phyloP scores from a whole-genome alignment of 1,284 basidiomycete species.

The Leccinum pseudoinsigne region DNA sequence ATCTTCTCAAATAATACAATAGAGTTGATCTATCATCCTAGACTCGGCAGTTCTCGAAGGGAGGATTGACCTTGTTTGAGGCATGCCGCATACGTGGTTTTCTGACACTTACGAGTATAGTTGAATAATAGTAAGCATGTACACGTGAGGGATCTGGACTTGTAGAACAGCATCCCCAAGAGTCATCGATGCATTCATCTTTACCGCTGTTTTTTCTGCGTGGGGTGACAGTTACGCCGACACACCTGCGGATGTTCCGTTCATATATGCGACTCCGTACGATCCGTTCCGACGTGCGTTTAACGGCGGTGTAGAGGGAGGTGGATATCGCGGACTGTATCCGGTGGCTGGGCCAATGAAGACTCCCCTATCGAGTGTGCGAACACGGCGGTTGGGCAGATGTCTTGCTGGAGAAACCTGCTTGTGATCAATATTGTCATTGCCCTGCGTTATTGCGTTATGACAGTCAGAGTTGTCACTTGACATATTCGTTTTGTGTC shows the following conservation, averaged over 20 bases:
- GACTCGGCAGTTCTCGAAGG: neutral
- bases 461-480: neutral
- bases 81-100: too few relatives aligned
- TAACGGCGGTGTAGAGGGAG: conserved; percentile 2
- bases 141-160: neutral
- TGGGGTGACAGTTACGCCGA: neutral
- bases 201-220: neutral
- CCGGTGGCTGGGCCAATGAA: conserved; percentile 7
- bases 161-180: neutral
- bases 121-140: too few relatives aligned
- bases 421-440: conserved; percentile 3
- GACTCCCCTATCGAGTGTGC: conserved; percentile 2
- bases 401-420: conserved; percentile 16
- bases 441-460: neutral
- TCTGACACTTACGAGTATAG: too few relatives aligned
- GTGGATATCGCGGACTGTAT: conserved; percentile 10
- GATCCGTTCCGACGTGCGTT: conserved; percentile 25
- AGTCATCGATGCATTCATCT: too few relatives aligned
- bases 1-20: neutral
- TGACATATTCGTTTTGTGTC: neutral
- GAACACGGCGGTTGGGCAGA: conserved; percentile 24
- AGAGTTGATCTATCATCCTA: neutral
- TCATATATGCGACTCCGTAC: conserved; percentile 11
- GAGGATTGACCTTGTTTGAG: neutral
- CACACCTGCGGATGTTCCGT: neutral